A percentile compares a stretch with the other conserved stretches of the same genome.
Conservation (phyloP, 1,284 basidiomycete species). For the Naganishia liquefaciens region DNA sequence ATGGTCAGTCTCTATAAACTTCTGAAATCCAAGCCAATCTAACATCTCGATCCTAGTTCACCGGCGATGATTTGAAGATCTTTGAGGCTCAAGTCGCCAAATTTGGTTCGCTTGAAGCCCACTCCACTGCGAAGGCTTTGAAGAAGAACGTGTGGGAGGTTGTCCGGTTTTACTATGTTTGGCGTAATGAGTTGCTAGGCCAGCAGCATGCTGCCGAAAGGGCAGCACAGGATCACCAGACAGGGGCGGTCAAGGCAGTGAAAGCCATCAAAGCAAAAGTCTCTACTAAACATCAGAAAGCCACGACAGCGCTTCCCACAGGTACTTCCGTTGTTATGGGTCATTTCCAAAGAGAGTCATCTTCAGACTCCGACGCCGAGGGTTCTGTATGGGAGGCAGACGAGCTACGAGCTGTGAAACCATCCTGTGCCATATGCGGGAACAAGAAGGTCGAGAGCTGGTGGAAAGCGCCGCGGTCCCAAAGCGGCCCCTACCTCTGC, state of each 20-base stretch:
- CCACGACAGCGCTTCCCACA: conserved; percentile 26
- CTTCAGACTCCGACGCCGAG: conserved; percentile 64
- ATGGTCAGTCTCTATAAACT: conserved; percentile 7
- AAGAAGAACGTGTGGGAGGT: conserved; percentile 48
- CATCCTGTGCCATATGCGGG: conserved; percentile 30
- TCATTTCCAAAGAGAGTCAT: conserved; percentile 30
- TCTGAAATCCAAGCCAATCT: background rate
- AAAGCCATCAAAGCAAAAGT: conserved; percentile 27
- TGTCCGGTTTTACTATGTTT: conserved; percentile 52
- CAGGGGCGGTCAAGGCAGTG: conserved; percentile 26
- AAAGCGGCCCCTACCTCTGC: conserved; percentile 69
- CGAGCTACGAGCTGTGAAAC: conserved; percentile 27
- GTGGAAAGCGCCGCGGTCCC: conserved; percentile 83
- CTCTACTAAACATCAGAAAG: conserved; percentile 25
- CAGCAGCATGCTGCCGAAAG: conserved; percentile 49
- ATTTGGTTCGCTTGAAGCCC: conserved; percentile 50
- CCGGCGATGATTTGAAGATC: conserved; percentile 40
- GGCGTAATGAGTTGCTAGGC: conserved; percentile 52
- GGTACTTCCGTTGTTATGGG: conserved; percentile 29
- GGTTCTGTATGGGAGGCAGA: conserved; percentile 62
- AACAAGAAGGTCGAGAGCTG: conserved; percentile 53
- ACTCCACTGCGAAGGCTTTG: conserved; percentile 45
- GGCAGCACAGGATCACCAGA: conserved; percentile 37
- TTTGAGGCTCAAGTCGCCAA: conserved; percentile 48
- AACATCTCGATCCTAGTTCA: conserved; percentile 38